phyloP scores from a whole-genome alignment of 2,329 filamentous ascomycete genomes.

The Colletotrichum euphorbiae region DNA sequence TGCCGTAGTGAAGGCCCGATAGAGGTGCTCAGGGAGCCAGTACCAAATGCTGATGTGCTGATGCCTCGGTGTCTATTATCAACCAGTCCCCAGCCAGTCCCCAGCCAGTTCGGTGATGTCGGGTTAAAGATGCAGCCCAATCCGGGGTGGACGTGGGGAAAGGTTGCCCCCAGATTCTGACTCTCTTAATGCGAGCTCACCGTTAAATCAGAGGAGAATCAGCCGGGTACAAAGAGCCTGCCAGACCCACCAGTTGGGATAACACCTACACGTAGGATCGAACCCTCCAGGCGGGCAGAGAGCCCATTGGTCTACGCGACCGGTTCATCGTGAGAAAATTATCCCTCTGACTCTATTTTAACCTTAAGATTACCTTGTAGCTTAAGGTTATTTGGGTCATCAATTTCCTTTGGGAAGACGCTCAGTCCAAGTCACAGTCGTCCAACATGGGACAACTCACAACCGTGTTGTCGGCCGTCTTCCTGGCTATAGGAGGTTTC shows the following conservation, averaged over 20 bases:
- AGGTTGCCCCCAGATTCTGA: constrained; percentile 2
- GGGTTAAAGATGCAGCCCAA: constrained; percentile 26
- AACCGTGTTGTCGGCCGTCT: constrained; percentile 41
- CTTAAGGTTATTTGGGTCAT: neutral
- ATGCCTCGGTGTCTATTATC: neutral
- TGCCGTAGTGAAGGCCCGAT: neutral
- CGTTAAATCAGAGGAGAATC: constrained; percentile 2
- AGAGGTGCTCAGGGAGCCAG: neutral
- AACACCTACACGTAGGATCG: constrained; percentile 6
- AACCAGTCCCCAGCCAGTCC: neutral
- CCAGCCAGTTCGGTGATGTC: constrained; percentile 12
- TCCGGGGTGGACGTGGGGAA: constrained; percentile 15
- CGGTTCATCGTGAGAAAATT: neutral
- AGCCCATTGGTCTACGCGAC: neutral
- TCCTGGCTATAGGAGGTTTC: constrained; percentile 45
- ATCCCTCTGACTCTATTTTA: constrained; percentile 1
- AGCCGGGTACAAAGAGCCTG: constrained; percentile 8
- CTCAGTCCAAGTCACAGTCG: neutral
- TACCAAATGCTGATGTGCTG: neutral
- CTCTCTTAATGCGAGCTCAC: neutral
- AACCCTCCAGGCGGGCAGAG: neutral
- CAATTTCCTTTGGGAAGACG: neutral
- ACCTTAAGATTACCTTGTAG: neutral
- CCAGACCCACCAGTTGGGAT: constrained; percentile 26
- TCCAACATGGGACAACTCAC: constrained; percentile 36